Conservation (phyloP, 2,329 filamentous ascomycete species). For the Apiospora arundinis region DNA sequence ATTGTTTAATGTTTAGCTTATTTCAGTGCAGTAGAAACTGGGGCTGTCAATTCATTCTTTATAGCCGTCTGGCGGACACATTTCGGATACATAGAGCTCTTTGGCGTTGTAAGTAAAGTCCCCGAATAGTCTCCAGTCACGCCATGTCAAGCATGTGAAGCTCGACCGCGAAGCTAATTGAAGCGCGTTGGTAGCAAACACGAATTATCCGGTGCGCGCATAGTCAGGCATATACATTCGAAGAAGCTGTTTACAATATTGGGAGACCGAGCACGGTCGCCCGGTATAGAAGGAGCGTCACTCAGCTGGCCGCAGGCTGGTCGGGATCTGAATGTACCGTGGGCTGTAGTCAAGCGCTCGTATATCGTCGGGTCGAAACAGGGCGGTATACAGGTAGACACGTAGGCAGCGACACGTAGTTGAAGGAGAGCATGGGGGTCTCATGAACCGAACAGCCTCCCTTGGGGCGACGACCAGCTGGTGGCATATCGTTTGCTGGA, state of each 20-base stretch:
- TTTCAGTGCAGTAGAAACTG: not conserved
- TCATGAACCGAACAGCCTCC: no score
- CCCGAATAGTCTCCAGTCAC: not conserved
- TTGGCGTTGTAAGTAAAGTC: not conserved
- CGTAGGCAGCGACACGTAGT: no score
- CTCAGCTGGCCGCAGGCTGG: not conserved
- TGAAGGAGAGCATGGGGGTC: no score
- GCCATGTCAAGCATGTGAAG: not conserved
- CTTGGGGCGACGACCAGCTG: no score
- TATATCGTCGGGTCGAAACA: not conserved
- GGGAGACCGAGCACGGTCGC: no score
- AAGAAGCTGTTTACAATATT: no score
- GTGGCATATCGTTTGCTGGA: no score
- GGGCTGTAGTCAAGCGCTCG: not conserved
- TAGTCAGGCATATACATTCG: no score
- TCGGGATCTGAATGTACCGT: not conserved
- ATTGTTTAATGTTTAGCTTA: not conserved
- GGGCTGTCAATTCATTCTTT: not conserved
- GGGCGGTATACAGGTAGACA: not conserved
- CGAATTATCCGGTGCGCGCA: no score
- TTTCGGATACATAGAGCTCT: not conserved
- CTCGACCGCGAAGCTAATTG: not conserved
- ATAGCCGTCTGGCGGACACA: not conserved
- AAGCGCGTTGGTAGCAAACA: not conserved
- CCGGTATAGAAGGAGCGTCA: no score